These are phyloP conservation scores for Aleurites moluccanus DNA, from an alignment of 441 rosid genomes.

Conservation along the genomic window DNA sequence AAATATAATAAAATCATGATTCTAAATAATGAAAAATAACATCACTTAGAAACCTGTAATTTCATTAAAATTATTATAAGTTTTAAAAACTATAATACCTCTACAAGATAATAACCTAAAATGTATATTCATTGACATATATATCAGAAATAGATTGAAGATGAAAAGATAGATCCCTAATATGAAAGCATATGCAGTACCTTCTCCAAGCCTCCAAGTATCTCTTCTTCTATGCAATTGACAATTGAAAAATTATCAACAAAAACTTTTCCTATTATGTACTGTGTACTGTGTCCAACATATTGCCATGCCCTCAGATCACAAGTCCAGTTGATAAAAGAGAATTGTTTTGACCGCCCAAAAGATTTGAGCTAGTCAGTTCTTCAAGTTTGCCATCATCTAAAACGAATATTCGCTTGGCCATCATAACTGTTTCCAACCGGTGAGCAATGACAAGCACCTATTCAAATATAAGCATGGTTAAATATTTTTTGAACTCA, in stretches of 20 bases:
- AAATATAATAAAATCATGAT: no score
- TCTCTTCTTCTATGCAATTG: neutral
- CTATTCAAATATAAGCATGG: slow-evolving; percentile 31
- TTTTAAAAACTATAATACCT: no score
- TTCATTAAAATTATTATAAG: no score
- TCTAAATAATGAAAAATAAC: no score
- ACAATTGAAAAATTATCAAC: neutral
- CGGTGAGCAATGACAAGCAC: slow-evolving; percentile 87
- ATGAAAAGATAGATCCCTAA: no score
- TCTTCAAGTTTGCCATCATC: slow-evolving; percentile 70
- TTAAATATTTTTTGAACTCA: slow-evolving; percentile 2
- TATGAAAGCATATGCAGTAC: no score
- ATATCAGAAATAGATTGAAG: no score
- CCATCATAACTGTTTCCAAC: slow-evolving; percentile 84
- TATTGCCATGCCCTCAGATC: slow-evolving; percentile 37
- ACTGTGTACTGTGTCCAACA: neutral
- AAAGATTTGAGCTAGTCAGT: slow-evolving; percentile 49
- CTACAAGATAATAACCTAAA: no score
- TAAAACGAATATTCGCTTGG: slow-evolving; percentile 60
- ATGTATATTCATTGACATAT: no score
- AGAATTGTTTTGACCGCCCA: slow-evolving; percentile 32
- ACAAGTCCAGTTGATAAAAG: slow-evolving; percentile 48
- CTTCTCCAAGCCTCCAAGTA: neutral
- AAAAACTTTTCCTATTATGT: neutral
- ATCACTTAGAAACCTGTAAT: no score